A percentile compares a stretch with the other conserved stretches of the same genome.
Evolutionary conservation across 1,139 yeast species (phyloP).

Genomic region (Kazachstania sp.): DNA sequence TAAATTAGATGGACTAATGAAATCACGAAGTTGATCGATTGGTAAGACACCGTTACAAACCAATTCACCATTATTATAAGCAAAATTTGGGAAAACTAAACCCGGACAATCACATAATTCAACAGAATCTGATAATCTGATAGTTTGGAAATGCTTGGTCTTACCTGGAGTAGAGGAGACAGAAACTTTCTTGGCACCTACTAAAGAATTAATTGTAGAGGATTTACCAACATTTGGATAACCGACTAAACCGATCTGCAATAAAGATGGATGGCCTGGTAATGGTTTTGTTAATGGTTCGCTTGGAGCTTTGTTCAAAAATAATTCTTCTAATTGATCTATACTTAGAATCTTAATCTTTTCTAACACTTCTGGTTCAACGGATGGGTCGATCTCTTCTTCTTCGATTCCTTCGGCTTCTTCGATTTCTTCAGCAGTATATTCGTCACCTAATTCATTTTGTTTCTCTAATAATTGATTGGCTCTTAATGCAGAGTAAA

Average conservation of each 20-base stretch:
- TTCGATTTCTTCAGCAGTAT: conserved; percentile 18
- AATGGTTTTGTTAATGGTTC: conserved; percentile 46
- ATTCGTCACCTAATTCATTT: conserved; percentile 33
- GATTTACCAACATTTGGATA: conserved; percentile 97
- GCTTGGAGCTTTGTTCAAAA: conserved; percentile 67
- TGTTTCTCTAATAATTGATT: conserved; percentile 60
- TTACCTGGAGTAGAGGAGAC: conserved; percentile 99
- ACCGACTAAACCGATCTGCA: conserved; percentile 93
- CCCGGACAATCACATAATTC: conserved; percentile 98
- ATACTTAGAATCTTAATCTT: conserved; percentile 68
- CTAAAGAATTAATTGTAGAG: conserved; percentile 88
- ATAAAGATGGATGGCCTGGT: conserved; percentile 49
- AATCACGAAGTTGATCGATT: conserved; percentile 91
- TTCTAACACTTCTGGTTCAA: conserved; percentile 31
- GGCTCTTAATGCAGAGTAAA: conserved; percentile 86
- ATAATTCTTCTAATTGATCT: conserved; percentile 75
- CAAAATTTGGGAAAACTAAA: conserved; percentile 95
- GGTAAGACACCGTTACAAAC: conserved; percentile 98
- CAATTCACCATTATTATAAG: conserved; percentile 91
- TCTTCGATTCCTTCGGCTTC: conserved; percentile 24
- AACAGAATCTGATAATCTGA: conserved; percentile 72
- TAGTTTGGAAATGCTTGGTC: conserved; percentile 97
- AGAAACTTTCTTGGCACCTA: conserved; percentile 93
- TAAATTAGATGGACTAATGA: conserved; percentile 81
- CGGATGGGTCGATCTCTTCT: conserved; percentile 32